These are phyloP conservation scores for Leptographium wingfieldii DNA, from an alignment of 2,329 filamentous ascomycete genomes.

Conservation along the genomic window DNA sequence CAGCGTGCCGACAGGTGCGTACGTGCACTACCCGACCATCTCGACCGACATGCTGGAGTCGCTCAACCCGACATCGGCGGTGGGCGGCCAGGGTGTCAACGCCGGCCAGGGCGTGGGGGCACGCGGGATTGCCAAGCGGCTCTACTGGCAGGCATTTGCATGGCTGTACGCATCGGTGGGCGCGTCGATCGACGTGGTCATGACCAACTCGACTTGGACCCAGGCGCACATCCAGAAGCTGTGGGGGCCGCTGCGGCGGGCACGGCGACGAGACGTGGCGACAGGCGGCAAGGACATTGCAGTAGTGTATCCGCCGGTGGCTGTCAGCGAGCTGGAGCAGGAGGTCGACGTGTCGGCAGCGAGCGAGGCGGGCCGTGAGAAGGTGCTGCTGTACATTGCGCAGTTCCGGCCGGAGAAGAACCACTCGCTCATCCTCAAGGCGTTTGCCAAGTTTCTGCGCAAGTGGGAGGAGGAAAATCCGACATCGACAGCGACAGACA, in stretches of 20 bases:
- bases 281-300: slow-evolving; percentile 33
- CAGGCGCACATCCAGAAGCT: slow-evolving; percentile 67
- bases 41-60: slow-evolving; percentile 94
- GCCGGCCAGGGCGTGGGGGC: slow-evolving; percentile 66
- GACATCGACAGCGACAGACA: not conserved
- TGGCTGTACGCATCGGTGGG: slow-evolving; percentile 72
- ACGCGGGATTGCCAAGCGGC: slow-evolving; percentile 58
- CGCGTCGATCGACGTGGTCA: slow-evolving; percentile 76
- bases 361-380: slow-evolving; percentile 58
- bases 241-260: slow-evolving; percentile 52
- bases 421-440: slow-evolving; percentile 71
- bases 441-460: slow-evolving; percentile 67
- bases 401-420: slow-evolving; percentile 98
- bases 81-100: slow-evolving; percentile 61
- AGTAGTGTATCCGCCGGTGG: slow-evolving; percentile 84
- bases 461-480: slow-evolving; percentile 15
- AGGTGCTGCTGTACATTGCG: slow-evolving; percentile 78
- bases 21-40: slow-evolving; percentile 97
- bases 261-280: slow-evolving; percentile 15
- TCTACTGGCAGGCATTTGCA: slow-evolving; percentile 83
- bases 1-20: slow-evolving; percentile 71
- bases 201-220: slow-evolving; percentile 97
- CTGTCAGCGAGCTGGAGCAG: slow-evolving; percentile 69
- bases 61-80: slow-evolving; percentile 49
- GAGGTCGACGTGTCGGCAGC: slow-evolving; percentile 58